A percentile compares a stretch with the other conserved stretches of the same genome.
Conservation (phyloP, 768 basidiomycete genomes). For the Tulasnella calospora region DNA sequence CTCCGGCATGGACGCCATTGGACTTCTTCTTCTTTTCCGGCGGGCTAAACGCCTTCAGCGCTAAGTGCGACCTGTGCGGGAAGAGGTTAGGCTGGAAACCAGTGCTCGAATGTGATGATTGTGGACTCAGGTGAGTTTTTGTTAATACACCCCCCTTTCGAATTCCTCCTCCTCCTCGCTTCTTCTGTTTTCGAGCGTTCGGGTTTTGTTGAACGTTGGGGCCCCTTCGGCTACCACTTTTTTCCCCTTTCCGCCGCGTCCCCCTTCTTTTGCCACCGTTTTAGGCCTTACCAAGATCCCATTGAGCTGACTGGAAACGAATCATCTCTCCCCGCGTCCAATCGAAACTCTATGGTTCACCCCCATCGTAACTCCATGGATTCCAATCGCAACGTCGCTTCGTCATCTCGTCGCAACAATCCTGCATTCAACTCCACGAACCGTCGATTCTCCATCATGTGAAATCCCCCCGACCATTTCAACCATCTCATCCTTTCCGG, state of each 20-base stretch:
- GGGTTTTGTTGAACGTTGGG: conserved; percentile 22
- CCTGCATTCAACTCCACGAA: conserved; percentile 7
- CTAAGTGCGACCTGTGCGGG: conserved; percentile 75
- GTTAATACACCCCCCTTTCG: conserved; percentile 19
- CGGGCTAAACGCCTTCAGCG: conserved; percentile 50
- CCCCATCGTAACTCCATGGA: background rate
- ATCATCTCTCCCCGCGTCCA: background rate
- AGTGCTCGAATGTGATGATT: conserved; percentile 83
- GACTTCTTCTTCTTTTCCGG: conserved; percentile 69
- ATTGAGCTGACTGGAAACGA: conserved; percentile 18
- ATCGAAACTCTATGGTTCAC: conserved; percentile 8
- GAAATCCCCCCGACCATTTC: background rate
- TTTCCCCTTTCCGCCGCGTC: background rate
- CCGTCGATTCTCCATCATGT: conserved; percentile 1
- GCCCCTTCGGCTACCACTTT: background rate
- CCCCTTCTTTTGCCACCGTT: conserved; percentile 20
- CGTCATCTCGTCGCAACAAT: background rate
- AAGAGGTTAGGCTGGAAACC: conserved; percentile 86
- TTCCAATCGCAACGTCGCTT: background rate
- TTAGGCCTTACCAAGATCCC: conserved; percentile 21
- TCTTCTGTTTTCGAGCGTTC: background rate
- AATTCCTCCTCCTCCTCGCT: background rate
- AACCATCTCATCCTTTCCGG: background rate
- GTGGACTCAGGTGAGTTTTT: conserved; percentile 56
- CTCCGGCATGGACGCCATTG: conserved; percentile 63